Percentiles rank a stretch among this genome's conserved stretches.
These are phyloP conservation scores for Roridomyces roridus DNA, from an alignment of 768 basidiomycete genomes.

Conservation along the genomic window DNA sequence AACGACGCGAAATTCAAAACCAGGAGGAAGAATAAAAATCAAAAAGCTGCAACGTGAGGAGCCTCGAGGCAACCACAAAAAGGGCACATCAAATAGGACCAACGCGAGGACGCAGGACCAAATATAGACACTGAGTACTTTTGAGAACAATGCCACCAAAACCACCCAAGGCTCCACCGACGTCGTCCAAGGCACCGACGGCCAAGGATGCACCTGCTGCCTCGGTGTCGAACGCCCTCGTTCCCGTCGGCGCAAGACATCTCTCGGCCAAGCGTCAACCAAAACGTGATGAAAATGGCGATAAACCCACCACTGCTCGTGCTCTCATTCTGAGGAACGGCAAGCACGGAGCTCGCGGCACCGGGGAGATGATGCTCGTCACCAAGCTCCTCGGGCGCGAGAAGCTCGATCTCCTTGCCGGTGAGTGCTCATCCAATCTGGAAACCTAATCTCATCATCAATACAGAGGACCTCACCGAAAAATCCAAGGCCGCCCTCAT, in stretches of 20 bases:
- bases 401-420: slow-evolving; percentile 80
- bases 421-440: slow-evolving; percentile 41
- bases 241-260: slow-evolving; percentile 61
- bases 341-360: slow-evolving; percentile 74
- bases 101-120: no score
- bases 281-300: slow-evolving; percentile 55
- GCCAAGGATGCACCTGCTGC: slow-evolving; percentile 22
- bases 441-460: slow-evolving; percentile 19
- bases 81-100: no score
- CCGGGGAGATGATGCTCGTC: slow-evolving; percentile 66
- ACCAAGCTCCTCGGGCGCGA: slow-evolving; percentile 76
- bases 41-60: no score
- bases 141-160: no score
- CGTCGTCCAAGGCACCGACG: slow-evolving; percentile 34
- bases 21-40: no score
- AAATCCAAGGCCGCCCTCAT: slow-evolving; percentile 63
- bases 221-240: slow-evolving; percentile 52
- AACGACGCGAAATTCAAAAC: no score
- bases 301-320: slow-evolving; percentile 70
- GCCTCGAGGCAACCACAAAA: no score
- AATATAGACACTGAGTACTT: no score
- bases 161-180: slow-evolving; percentile 4
- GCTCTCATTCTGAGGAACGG: slow-evolving; percentile 79
- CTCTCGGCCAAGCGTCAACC: slow-evolving; percentile 42
- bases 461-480: slow-evolving; percentile 70